These are phyloP conservation scores for Madurella fahalii DNA, from an alignment of 2,329 filamentous ascomycete genomes.

Conservation along the genomic window DNA sequence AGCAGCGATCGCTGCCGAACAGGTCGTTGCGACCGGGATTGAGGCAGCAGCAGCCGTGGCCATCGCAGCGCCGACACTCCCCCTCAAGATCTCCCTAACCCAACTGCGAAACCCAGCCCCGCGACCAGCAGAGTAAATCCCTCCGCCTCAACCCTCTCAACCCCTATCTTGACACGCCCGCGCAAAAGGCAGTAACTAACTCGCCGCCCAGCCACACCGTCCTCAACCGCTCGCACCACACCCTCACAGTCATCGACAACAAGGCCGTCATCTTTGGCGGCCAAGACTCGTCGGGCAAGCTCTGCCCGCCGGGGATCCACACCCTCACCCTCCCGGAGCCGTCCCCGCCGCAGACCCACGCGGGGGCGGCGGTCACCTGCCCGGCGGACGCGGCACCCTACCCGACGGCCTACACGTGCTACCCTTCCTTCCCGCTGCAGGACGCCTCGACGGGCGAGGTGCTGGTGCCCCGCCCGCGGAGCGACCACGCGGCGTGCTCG, in stretches of 20 bases:
- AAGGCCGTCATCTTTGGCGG: constrained; percentile 35
- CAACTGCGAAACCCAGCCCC: constrained; percentile 39
- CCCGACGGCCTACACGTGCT: constrained; percentile 32
- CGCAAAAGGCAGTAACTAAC: constrained; percentile 3
- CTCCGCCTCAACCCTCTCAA: background rate
- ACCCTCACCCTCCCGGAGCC: constrained; percentile 44
- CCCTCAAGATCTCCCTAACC: constrained; percentile 47
- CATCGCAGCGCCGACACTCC: constrained; percentile 48
- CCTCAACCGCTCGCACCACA: constrained; percentile 48
- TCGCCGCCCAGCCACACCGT: constrained; percentile 25
- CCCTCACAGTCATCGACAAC: constrained; percentile 48
- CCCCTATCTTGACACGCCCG: too few species aligned
- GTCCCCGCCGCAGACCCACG: background rate
- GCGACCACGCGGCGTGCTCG: constrained; percentile 35
- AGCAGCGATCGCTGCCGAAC: constrained; percentile 37
- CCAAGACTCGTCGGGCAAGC: constrained; percentile 25
- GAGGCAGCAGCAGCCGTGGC: constrained; percentile 40
- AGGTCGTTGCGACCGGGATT: constrained; percentile 38
- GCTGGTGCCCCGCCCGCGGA: constrained; percentile 32
- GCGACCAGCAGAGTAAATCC: constrained; percentile 29
- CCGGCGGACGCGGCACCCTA: constrained; percentile 27
- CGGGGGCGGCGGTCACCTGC: constrained; percentile 24
- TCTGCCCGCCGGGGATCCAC: constrained; percentile 49
- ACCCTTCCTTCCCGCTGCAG: constrained; percentile 29
- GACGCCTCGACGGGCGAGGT: constrained; percentile 27